Conservation (phyloP, 495 filamentous ascomycete genomes). For the Chaetomium cochliodes region DNA sequence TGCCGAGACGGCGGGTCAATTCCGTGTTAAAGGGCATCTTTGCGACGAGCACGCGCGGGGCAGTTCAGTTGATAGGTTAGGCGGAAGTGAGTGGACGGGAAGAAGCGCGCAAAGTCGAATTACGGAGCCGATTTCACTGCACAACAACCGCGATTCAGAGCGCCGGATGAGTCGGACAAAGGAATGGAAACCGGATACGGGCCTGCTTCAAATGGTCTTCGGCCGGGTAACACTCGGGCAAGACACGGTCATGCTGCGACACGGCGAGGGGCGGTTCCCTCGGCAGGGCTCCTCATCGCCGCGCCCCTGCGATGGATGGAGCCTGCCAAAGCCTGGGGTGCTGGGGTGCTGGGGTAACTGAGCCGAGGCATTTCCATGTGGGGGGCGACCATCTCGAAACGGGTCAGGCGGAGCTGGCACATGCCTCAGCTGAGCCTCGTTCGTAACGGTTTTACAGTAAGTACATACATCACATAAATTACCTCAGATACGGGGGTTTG, state of each 20-base stretch:
- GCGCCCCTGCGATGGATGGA: background rate
- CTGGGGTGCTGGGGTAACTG: no score
- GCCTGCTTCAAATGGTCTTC: constrained; percentile 2
- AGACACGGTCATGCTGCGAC: constrained; percentile 16
- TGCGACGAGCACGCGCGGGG: background rate
- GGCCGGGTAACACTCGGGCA: background rate
- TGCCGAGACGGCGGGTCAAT: constrained; percentile 84
- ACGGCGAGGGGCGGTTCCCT: background rate
- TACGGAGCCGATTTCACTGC: background rate
- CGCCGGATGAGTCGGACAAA: constrained; percentile 12
- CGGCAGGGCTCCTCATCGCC: background rate
- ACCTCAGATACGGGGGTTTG: no score
- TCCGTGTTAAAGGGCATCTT: constrained; percentile 91
- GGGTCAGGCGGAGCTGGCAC: constrained; percentile 2
- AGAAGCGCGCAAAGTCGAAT: background rate
- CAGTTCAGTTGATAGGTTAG: background rate
- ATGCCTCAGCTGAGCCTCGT: background rate
- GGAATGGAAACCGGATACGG: constrained; percentile 6
- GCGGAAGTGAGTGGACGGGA: background rate
- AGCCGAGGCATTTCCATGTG: constrained; percentile 18
- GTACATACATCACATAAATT: no score
- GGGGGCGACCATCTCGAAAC: background rate
- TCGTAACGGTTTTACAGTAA: no score
- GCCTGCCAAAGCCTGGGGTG: background rate
- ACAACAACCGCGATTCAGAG: background rate